Evolutionary conservation across 768 basidiomycete species (phyloP), one percentile per base, ranked within the genome.

Genomic region (Porpolomopsis calyptriformis): DNA sequence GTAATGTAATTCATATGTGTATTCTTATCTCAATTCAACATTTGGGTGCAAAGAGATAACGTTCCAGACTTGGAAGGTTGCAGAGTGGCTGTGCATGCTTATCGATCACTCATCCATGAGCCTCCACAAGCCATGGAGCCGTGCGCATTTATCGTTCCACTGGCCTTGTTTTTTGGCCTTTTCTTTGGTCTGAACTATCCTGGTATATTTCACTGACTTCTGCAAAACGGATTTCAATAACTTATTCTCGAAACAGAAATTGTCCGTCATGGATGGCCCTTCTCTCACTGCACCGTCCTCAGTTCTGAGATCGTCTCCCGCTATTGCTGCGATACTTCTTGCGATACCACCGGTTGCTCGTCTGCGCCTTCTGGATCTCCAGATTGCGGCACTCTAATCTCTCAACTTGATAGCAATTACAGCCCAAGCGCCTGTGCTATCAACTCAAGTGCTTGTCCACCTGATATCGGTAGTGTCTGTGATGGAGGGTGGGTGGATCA

Each of bases 141-240:
- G n/a, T n/a, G n/a, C n/a, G 20, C 16, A 7, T 38, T 69, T 31
- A 75, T 59, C 34, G 73, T 52, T 1, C 49, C 54, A 0, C 39
- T 55, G 2, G 49, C 35, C 5, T 47, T 55, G 4, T 55, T 55
- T 42, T 55, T 55, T 37, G 54, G 54, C 2, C 40, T 55, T 1
- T 55, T 55, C 29, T 55, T 55, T 25, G 52, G 52, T 0, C 11
- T 55, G 2, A 44, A 48, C 23, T 55, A 55, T 33, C 52, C 54
- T 5, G 54, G 54, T 55, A 39, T 18, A 3, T 47, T 29, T 20
- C 18, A 20, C 0, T 2, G 11, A 11, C 12, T 4, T 19, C n/a
- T 22, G 25, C 8, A n/a, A 18, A 7, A 7, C 27, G 12, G 14
- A 2, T 43, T 38, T 22, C 26, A n/a, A 5, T 26, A 35, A n/a